Percentiles rank a stretch among this genome's conserved stretches.
Evolutionary conservation across 768 basidiomycete species (phyloP).

Genomic region (Mycena alexandri): DNA sequence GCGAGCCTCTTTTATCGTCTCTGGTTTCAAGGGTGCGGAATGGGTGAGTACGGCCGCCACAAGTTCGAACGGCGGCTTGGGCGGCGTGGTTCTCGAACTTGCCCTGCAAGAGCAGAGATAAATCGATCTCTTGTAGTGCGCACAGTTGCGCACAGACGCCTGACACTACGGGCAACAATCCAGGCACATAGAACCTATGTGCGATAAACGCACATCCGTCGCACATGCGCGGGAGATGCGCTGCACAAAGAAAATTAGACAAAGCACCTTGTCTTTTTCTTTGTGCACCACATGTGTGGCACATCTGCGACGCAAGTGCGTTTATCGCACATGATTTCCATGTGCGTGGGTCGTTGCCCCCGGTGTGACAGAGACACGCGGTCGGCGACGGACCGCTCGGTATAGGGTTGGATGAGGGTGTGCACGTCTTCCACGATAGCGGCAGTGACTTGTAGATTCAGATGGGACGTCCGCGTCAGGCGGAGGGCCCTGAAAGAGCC

Average conservation of each 20-base stretch:
- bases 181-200: too few species aligned
- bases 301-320: too few species aligned
- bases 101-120: slow-evolving; percentile 15
- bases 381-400: slow-evolving; percentile 5
- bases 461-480: neutral
- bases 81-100: slow-evolving; percentile 10
- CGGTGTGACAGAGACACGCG: slow-evolving; percentile 1
- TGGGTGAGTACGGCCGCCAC: slow-evolving; percentile 5
- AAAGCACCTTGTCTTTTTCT: too few species aligned
- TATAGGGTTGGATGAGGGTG: slow-evolving; percentile 8
- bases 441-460: neutral
- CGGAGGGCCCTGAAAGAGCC: too few species aligned
- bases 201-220: too few species aligned
- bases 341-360: too few species aligned
- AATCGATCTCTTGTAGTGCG: slow-evolving; percentile 14
- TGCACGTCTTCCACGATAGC: slow-evolving; percentile 13
- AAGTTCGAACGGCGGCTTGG: slow-evolving; percentile 14
- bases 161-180: too few species aligned
- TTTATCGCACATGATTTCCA: too few species aligned
- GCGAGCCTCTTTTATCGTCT: slow-evolving; percentile 24
- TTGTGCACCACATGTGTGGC: too few species aligned
- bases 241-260: too few species aligned
- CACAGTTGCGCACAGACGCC: slow-evolving; percentile 24
- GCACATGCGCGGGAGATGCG: too few species aligned
- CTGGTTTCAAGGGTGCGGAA: slow-evolving; percentile 12